Evolutionary conservation across 2,329 filamentous ascomycete genomes (phyloP), one percentile per base, ranked within the genome.

Genomic region (Monosporascus sp.): DNA sequence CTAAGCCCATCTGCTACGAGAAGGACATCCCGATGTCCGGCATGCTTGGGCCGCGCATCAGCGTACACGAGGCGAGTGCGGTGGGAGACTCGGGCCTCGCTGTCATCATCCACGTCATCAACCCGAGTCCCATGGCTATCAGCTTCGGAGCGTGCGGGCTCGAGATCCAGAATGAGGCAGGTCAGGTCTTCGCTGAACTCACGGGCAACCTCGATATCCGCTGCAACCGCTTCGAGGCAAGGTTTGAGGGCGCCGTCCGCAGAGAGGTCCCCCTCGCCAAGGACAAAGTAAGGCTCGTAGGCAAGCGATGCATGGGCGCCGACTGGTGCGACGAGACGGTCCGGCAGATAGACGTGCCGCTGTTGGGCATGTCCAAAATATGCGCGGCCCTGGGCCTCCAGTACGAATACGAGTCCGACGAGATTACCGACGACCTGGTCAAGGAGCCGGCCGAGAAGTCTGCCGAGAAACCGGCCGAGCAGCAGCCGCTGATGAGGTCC

Each of bases 111-210:
- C 49, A 47, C 37, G 51, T 65, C 7, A 7, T 9, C 26, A 67
- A 67, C 50, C 63, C 63, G 9, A 60, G 57, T 31, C 62, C 63
- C 1, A 49, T 67, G 7, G 61, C 65, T 52, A 55, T 66, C 27
- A 61, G 56, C 55, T 63, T 67, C 54, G 63, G 64, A 19, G 52
- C 44, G 4, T 65, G 62, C 55, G 53, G 31, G 5, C 63, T 67
- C 55, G 61, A 64, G 49, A 58, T 67, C 37, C 56, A 49, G 22
- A 55, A 56, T 44, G 52, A 27, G n/a, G 22, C 49, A 1, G 53
- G 55, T 44, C 48, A 50, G n/a, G 37, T 57, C 22, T 48, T 65
- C 3, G 64, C 60, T 8, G 53, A 56, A 22, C 59, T 65, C 6
- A 62, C 60, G 46, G 63, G 65, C 46, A 51, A 52, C 17, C 56